Evolutionary conservation across 306 rosid species (phyloP).

Genomic region (Sesbania bispinosa): DNA sequence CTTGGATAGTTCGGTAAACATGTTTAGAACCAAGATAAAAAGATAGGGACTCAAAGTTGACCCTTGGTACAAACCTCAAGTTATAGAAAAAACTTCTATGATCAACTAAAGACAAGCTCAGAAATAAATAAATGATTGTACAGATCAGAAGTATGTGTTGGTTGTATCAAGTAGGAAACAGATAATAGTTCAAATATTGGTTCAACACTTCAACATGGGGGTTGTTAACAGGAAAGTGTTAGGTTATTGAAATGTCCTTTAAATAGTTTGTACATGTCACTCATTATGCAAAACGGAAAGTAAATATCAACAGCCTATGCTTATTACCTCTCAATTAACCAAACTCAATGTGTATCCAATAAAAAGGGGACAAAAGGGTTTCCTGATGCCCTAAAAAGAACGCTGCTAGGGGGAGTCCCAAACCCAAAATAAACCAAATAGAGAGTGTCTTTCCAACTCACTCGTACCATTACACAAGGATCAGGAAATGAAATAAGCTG

Average conservation of each 20-base stretch:
- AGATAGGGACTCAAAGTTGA: too few relatives aligned
- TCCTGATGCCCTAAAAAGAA: too few relatives aligned
- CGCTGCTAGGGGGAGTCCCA: too few relatives aligned
- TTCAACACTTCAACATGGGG: background rate
- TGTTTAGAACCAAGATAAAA: too few relatives aligned
- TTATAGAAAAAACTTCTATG: too few relatives aligned
- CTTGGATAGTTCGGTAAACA: too few relatives aligned
- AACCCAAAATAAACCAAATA: background rate
- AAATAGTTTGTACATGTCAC: background rate
- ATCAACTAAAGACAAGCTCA: background rate
- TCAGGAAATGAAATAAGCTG: background rate
- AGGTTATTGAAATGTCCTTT: background rate
- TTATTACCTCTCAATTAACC: slow-evolving; percentile 1
- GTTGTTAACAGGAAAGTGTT: background rate
- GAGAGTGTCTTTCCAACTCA: background rate
- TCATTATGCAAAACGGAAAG: background rate
- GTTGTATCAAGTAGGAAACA: background rate
- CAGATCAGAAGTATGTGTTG: background rate
- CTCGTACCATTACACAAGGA: background rate
- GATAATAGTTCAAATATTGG: background rate
- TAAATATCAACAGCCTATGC: background rate
- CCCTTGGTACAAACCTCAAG: too few relatives aligned
- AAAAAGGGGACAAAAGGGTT: too few relatives aligned
- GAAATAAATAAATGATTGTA: background rate
- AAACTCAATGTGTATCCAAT: background rate